A percentile compares a stretch with the other conserved stretches of the same genome.
phyloP scores from a whole-genome alignment of 495 filamentous ascomycete species.

The Daldinia vernicosa region DNA sequence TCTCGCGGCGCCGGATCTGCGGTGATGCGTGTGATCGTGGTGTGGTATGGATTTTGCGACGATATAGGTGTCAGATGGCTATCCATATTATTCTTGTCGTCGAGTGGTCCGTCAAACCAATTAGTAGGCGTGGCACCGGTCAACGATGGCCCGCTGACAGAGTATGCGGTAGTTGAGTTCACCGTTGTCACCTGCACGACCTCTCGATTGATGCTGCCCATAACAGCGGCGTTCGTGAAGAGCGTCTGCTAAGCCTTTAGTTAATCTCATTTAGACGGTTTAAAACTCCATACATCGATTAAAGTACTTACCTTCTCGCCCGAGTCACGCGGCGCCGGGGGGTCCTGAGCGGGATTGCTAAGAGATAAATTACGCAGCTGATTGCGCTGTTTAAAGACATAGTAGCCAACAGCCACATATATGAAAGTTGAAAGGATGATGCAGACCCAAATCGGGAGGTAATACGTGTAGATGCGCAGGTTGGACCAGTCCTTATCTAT shows the following conservation, averaged over 20 bases:
- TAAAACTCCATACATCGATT: not conserved
- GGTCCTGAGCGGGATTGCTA: constrained; percentile 44
- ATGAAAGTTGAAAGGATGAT: constrained; percentile 74
- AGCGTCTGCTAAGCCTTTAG: constrained; percentile 31
- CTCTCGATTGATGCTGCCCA: constrained; percentile 45
- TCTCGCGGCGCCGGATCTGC: constrained; percentile 34
- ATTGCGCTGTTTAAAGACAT: constrained; percentile 70
- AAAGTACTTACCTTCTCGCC: constrained; percentile 52
- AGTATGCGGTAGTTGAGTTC: constrained; percentile 39
- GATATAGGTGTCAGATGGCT: constrained; percentile 10
- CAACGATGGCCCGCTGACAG: constrained; percentile 21
- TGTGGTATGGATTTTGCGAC: constrained; percentile 33
- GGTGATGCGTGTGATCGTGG: constrained; percentile 37
- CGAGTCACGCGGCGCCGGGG: constrained; percentile 42
- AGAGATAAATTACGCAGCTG: constrained; percentile 61
- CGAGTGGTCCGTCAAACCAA: constrained; percentile 44
- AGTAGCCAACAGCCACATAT: constrained; percentile 74
- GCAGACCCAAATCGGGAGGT: constrained; percentile 86
- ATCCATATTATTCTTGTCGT: constrained; percentile 30
- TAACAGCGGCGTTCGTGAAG: constrained; percentile 44
- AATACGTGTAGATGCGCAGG: constrained; percentile 80
- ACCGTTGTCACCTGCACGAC: constrained; percentile 46
- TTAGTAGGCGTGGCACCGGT: constrained; percentile 27
- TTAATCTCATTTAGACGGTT: not conserved
- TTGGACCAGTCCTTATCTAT: constrained; percentile 71